Conservation (phyloP, 2,329 filamentous ascomycete species). For the Colletotrichum sp. region DNA sequence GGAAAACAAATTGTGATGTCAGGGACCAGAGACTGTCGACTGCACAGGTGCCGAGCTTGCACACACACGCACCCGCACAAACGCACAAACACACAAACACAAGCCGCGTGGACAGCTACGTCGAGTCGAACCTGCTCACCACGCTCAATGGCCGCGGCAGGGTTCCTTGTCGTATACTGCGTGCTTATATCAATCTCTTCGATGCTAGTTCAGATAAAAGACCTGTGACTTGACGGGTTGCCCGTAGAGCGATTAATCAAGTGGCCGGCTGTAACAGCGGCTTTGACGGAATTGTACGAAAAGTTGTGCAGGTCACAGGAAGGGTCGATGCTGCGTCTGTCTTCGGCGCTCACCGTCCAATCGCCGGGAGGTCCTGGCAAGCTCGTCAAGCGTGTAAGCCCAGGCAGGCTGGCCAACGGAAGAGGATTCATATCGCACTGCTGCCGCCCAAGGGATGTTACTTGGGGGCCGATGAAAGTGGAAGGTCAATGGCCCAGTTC, state of each 20-base stretch:
- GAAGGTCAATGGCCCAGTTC: conserved; percentile 14
- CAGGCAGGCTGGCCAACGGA: not conserved
- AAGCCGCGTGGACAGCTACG: not conserved
- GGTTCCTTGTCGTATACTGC: not conserved
- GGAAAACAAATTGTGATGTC: not conserved
- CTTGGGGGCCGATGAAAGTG: conserved; percentile 19
- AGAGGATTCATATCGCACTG: not conserved
- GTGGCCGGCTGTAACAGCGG: not conserved
- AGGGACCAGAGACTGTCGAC: not conserved
- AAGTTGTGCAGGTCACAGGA: not conserved
- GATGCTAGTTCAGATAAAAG: not conserved
- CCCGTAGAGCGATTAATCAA: not conserved
- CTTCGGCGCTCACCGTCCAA: not conserved
- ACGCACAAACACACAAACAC: not conserved
- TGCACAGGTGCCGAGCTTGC: not conserved
- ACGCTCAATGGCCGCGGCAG: not conserved
- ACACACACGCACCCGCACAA: not conserved
- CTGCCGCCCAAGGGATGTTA: conserved; percentile 11
- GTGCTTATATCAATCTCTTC: not conserved
- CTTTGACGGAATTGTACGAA: not conserved
- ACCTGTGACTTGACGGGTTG: not conserved
- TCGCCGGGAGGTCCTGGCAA: not conserved
- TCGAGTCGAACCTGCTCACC: not conserved
- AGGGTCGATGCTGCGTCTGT: not conserved
- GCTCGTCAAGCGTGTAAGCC: not conserved